Evolutionary conservation across 768 basidiomycete species (phyloP).

Genomic region (Serendipita indica): DNA sequence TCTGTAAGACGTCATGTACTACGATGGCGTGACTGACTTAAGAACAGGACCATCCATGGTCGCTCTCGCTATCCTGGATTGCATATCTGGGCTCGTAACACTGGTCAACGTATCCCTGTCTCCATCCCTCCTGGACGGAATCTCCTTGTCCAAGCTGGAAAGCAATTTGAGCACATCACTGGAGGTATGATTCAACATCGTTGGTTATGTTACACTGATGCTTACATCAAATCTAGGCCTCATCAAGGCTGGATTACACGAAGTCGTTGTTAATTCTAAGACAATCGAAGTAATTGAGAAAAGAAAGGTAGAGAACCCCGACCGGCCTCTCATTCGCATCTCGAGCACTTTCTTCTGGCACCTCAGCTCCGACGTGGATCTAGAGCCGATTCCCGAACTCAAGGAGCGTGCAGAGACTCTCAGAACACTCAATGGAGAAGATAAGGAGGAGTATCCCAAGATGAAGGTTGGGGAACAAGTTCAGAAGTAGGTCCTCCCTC

Average conservation of each 20-base stretch:
- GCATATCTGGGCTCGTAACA: constrained; percentile 90
- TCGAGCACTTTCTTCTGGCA: constrained; percentile 97
- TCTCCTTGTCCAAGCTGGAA: constrained; percentile 88
- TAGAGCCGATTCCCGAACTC: constrained; percentile 48
- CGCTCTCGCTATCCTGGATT: constrained; percentile 76
- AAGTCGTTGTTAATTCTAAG: constrained; percentile 77
- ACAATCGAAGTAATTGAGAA: constrained; percentile 60
- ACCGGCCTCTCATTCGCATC: constrained; percentile 85
- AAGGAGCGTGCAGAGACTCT: constrained; percentile 32
- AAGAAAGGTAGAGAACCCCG: constrained; percentile 41
- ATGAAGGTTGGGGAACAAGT: constrained; percentile 90
- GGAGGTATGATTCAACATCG: constrained; percentile 26
- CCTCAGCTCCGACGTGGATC: constrained; percentile 67
- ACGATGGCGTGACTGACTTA: constrained; percentile 13
- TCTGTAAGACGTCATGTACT: constrained; percentile 28
- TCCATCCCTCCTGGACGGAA: constrained; percentile 66
- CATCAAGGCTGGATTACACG: constrained; percentile 87
- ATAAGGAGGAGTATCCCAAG: constrained; percentile 37
- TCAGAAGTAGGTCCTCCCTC: constrained; percentile 39
- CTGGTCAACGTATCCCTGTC: constrained; percentile 78
- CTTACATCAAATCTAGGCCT: constrained; percentile 29
- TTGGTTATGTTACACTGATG: constrained; percentile 17
- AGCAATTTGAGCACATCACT: constrained; percentile 79
- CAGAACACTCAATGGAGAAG: constrained; percentile 26
- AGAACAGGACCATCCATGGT: constrained; percentile 55